Base-by-base conservation (phyloP, 2,329 filamentous ascomycete genomes). In the Rutstroemia sp. region DNA sequence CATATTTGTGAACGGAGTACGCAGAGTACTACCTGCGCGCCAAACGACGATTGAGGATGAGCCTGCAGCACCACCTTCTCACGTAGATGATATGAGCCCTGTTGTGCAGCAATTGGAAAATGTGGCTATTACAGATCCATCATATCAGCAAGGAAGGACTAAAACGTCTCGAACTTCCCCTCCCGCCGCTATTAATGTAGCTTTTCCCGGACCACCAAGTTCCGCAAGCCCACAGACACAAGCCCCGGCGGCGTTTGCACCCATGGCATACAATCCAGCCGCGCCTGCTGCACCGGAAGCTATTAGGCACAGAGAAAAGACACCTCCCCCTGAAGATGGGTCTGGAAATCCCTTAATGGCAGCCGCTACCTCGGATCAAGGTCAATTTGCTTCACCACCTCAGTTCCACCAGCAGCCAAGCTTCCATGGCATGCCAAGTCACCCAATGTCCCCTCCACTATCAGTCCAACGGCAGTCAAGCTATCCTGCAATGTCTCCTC, bases 201-300 rank as follows among this genome's bases (percentile, higher is more conserved):
- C 61, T 25, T 64, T 70, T 37, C 60, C 67, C 30, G 64, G 65
- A 7, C 67, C 67, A 38, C 68, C 68, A 18, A 57, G 70, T 66
- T 61, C 71, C 70, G 46, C 71, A 68, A 58, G 73, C 70, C 66
- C 65, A 18, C 58, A 62, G 50, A 64, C 59, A 54, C 59, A 62
- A 37, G 69, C 69, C 57, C 70, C 75, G n/a, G 65, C 73, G 37
- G 77, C 66, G 64, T 59, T 59, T 49, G 76, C 72, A 6, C 85
- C 85, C 0, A 84, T 89, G 73, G 81, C 86, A 2, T 92, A 92
- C 68, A 92, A 92, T 67, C 88, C 88, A 3, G 88, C 88, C 0
- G 87, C 88, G 1, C 88, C 88, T 4, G 79, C 87, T 0, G 86
- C 87, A 0, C 87, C 88, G 0, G 88, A 92, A 69, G 77, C 80